Percentiles rank a stretch among this genome's conserved stretches.
phyloP scores from a whole-genome alignment of 2,329 filamentous ascomycete species.

The Aspergillus proliferans region DNA sequence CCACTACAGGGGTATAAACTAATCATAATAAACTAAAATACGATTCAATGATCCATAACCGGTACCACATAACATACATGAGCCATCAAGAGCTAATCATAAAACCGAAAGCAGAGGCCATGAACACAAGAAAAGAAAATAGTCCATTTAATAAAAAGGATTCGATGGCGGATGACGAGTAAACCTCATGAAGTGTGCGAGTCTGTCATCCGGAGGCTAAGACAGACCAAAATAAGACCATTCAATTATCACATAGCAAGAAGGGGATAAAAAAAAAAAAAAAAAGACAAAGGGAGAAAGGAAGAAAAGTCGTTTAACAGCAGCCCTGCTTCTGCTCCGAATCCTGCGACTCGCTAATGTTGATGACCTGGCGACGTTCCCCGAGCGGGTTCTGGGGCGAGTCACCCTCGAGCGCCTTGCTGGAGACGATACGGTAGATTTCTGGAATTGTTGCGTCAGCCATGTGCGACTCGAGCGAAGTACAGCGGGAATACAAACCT shows the following conservation, averaged over 20 bases:
- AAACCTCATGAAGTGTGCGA: neutral
- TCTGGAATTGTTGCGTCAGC: slow-evolving; percentile 49
- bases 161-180: neutral
- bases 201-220: slow-evolving; percentile 29
- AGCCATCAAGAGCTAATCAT: neutral
- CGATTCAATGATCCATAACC: neutral
- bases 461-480: neutral
- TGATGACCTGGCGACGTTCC: slow-evolving; percentile 70
- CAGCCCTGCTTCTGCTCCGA: slow-evolving; percentile 61
- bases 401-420: slow-evolving; percentile 91
- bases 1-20: neutral
- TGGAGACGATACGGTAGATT: slow-evolving; percentile 98
- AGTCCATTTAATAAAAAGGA: neutral
- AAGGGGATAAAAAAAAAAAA: neutral
- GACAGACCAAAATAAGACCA: slow-evolving; percentile 30
- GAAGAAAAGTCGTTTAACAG: slow-evolving; percentile 21
- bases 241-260: slow-evolving; percentile 35
- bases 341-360: slow-evolving; percentile 79
- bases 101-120: neutral
- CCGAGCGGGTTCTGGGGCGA: slow-evolving; percentile 71
- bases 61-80: neutral
- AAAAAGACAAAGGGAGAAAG: neutral
- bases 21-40: neutral
- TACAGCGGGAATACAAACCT: slow-evolving; percentile 51
- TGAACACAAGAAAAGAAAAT: neutral